A percentile compares a stretch with the other conserved stretches of the same genome.
phyloP scores from a whole-genome alignment of 495 filamentous ascomycete species.

The Xanthoparmelia taractica region DNA sequence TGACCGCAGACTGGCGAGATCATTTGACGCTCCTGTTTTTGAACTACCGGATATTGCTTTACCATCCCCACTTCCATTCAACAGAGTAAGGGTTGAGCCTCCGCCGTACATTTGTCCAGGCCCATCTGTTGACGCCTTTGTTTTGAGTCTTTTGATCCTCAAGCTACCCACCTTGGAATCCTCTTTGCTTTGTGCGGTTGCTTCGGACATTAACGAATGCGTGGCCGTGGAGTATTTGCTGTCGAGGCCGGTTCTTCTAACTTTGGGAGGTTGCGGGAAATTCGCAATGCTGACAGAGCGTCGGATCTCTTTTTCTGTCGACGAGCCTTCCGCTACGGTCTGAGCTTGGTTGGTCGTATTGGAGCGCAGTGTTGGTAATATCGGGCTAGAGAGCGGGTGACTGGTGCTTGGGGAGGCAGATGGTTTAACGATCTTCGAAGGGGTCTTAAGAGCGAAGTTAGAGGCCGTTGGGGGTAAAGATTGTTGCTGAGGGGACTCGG shows the following conservation, averaged over 20 bases:
- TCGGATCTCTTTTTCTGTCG: constrained; percentile 58
- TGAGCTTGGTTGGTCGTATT: constrained; percentile 32
- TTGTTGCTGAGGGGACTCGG: constrained; percentile 37
- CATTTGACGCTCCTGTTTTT: constrained; percentile 58
- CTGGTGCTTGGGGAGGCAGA: constrained; percentile 45
- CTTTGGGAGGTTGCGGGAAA: constrained; percentile 82
- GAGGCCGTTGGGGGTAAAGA: constrained; percentile 41
- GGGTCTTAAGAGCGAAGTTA: constrained; percentile 52
- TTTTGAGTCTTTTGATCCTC: constrained; percentile 29
- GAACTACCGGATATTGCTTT: constrained; percentile 54
- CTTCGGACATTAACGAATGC: constrained; percentile 21
- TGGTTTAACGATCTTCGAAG: constrained; percentile 50
- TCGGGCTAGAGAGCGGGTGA: constrained; percentile 40
- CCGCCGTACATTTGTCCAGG: constrained; percentile 39
- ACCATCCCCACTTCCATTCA: constrained; percentile 69
- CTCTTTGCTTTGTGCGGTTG: constrained; percentile 51
- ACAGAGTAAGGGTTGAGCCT: constrained; percentile 59
- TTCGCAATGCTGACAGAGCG: constrained; percentile 85
- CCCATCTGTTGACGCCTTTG: constrained; percentile 30
- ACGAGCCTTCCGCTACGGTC: constrained; percentile 40
- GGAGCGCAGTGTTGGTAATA: constrained; percentile 35
- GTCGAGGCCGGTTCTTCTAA: constrained; percentile 32
- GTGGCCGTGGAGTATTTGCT: constrained; percentile 20
- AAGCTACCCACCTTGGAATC: constrained; percentile 40
- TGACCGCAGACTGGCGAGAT: constrained; percentile 61